Evolutionary conservation across 1,284 basidiomycete species (phyloP), one percentile per base, ranked within the genome.

Genomic region (Clitocybe nebularis): DNA sequence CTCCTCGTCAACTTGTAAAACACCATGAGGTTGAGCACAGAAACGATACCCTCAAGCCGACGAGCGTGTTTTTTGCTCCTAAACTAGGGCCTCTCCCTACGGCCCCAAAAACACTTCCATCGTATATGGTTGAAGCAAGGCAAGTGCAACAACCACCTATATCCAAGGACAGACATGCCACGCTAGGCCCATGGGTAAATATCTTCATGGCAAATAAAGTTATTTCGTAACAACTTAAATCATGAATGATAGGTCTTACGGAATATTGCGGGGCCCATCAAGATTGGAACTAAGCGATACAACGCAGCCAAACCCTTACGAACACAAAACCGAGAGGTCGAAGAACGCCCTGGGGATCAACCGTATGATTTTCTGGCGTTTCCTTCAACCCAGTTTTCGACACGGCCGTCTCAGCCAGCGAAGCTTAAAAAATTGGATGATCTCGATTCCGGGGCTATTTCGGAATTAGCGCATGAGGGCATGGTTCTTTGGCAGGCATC

Each of bases 131-230:
- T 20, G 63, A 72, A 41, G 59, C 71, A 6, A 58, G 67, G 47
- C 67, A 61, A 8, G 58, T 80, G 2, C 51, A 58, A 5, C 67
- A 59, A 32, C 59, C 67, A 30, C 57, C 57, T 3, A 76, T 81
- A 49, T 63, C 74, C 10, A 53, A 61, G 45, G 69, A 72, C 23
- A 64, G 70, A 41, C 81, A 83, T 52, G 61, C 61, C 11, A 57
- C 53, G 34, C 56, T 84, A 26, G 74, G 70, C 6, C 71, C 71
- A 50, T 75, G 72, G 76, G 82, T 82, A 57, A 44, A 71, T 57
- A 36, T 14, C 3, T 20, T 13, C 22, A 20, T 34, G 34, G 4
- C 9, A 11, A 13, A n/a, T 13, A 11, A 11, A 19, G 28, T n/a
- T 34, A 33, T 44, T 20, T 41, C 45, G 25, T 21, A 40, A 22